Percentiles rank a stretch among this genome's conserved stretches.
These are phyloP conservation scores for Durusdinium trenchii DNA, from an alignment of 73 alveolate species.

Conservation along the genomic window DNA sequence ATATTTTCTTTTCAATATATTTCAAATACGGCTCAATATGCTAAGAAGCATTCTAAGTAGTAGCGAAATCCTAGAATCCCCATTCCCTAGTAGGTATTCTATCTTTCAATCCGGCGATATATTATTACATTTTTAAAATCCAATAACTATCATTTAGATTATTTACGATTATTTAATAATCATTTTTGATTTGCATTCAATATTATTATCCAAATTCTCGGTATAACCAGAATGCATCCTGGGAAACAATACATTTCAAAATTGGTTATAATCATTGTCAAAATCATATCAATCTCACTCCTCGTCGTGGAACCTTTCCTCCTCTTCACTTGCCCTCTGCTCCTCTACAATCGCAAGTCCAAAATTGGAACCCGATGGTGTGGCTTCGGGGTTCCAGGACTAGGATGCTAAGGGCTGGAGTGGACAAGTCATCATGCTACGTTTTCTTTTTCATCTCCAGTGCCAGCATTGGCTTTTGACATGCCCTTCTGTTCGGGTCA, in stretches of 20 bases:
- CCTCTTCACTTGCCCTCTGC: conserved; percentile 80
- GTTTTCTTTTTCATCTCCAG: not conserved
- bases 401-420: not conserved
- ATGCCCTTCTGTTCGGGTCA: not conserved
- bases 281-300: not conserved
- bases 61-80: no score
- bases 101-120: no score
- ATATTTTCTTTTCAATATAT: no score
- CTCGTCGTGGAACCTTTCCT: conserved; percentile 73
- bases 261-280: not conserved
- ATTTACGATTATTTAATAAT: no score
- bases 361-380: not conserved
- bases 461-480: no score
- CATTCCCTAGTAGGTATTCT: no score
- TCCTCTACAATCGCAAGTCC: not conserved
- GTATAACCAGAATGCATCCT: conserved; percentile 69
- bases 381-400: not conserved
- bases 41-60: no score
- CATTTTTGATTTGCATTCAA: not conserved
- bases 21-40: no score
- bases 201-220: conserved; percentile 44
- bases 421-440: no score
- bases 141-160: no score
- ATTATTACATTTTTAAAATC: no score
- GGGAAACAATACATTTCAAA: no score